Percentiles rank a stretch among this genome's conserved stretches.
phyloP scores from a whole-genome alignment of 2,329 filamentous ascomycete genomes.

The Fusarium sp. region DNA sequence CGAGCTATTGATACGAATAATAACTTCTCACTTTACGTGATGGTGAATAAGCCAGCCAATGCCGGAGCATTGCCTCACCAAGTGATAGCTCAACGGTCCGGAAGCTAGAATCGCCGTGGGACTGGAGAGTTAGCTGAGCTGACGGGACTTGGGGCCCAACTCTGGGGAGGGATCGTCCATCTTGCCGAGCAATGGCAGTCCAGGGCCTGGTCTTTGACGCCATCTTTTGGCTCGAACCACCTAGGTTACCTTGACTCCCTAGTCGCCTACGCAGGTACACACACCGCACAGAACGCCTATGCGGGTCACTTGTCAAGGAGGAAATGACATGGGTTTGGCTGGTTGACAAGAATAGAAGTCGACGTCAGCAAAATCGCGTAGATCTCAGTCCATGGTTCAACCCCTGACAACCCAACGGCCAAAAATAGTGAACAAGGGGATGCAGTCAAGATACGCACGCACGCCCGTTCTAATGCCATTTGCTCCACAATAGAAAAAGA shows the following conservation, averaged over 20 bases:
- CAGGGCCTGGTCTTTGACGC: constrained; percentile 37
- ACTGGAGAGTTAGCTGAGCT: not conserved
- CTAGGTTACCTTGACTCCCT: constrained; percentile 25
- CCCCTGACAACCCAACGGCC: constrained; percentile 30
- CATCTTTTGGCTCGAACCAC: constrained; percentile 42
- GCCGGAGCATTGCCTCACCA: constrained; percentile 22
- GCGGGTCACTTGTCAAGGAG: constrained; percentile 32
- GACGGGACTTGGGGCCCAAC: constrained; percentile 10
- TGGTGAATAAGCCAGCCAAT: constrained; percentile 16
- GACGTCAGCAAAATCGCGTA: constrained; percentile 40
- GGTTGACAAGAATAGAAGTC: constrained; percentile 41
- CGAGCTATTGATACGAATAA: not conserved
- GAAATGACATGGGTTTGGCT: constrained; percentile 17
- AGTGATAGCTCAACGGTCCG: constrained; percentile 37
- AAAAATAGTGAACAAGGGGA: constrained; percentile 22
- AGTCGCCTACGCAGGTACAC: constrained; percentile 43
- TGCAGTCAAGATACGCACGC: not conserved
- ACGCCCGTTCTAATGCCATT: constrained; percentile 27
- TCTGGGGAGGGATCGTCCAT: constrained; percentile 44
- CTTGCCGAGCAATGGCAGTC: constrained; percentile 24
- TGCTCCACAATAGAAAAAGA: constrained; percentile 10
- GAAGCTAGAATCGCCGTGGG: constrained; percentile 32
- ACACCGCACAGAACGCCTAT: constrained; percentile 11
- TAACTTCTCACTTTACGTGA: constrained; percentile 3
- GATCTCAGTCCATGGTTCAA: constrained; percentile 24